Conservation (phyloP, 805 yeast genomes). For the Maudiozyma turicensis region DNA sequence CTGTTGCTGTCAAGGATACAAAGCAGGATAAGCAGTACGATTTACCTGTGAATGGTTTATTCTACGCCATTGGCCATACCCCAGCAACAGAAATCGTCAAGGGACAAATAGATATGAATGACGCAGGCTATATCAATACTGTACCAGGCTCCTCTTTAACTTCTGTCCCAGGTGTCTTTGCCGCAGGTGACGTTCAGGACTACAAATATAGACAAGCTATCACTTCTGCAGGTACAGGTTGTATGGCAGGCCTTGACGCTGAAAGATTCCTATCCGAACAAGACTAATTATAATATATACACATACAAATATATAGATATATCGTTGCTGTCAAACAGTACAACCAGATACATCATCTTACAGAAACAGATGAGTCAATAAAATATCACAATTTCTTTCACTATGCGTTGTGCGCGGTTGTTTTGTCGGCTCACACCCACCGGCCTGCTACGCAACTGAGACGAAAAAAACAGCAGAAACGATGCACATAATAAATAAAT, state of each 20-base stretch:
- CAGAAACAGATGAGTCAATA: too few relatives aligned
- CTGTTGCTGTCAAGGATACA: conserved; percentile 58
- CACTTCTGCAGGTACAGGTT: conserved; percentile 98
- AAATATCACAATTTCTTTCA: too few relatives aligned
- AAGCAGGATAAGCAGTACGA: conserved; percentile 60
- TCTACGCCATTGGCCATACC: conserved; percentile 95
- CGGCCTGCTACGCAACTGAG: too few relatives aligned
- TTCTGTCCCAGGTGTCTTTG: conserved; percentile 82
- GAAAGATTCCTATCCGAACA: conserved; percentile 70
- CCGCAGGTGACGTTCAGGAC: conserved; percentile 99
- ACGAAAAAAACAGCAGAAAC: too few relatives aligned
- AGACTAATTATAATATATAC: conserved; percentile 20
- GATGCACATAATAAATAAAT: too few relatives aligned
- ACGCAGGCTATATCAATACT: conserved; percentile 79
- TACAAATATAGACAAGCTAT: conserved; percentile 96
- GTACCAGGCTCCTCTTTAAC: conserved; percentile 84
- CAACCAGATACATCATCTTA: too few relatives aligned
- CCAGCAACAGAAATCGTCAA: conserved; percentile 85
- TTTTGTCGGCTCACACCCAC: too few relatives aligned
- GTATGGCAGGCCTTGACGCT: conserved; percentile 98
- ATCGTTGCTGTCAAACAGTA: background rate
- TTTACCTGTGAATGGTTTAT: conserved; percentile 77
- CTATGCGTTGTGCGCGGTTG: too few relatives aligned
- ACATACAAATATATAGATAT: background rate
- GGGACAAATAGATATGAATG: conserved; percentile 76